These are phyloP conservation scores for Penicillium sp. DNA, from an alignment of 2,329 filamentous ascomycete species.

Conservation along the genomic window DNA sequence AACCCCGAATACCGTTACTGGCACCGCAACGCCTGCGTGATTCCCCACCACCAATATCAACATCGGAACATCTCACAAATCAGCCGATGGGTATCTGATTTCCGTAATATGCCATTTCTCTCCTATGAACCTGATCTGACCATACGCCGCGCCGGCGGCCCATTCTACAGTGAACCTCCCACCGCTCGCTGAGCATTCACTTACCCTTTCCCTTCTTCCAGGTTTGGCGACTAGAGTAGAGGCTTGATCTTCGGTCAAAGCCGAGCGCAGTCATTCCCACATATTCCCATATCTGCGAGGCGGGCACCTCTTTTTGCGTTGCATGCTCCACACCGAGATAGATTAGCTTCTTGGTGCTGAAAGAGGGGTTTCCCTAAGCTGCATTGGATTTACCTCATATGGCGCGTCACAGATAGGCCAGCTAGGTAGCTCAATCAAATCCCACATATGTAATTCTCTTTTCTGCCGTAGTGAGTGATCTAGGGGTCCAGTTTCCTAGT, in stretches of 20 bases:
- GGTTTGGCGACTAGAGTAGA: slow-evolving; percentile 10
- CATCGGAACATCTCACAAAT: not conserved
- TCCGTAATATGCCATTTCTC: slow-evolving; percentile 17
- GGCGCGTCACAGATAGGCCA: slow-evolving; percentile 16
- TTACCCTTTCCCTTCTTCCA: slow-evolving; percentile 17
- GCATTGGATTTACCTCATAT: slow-evolving; percentile 9
- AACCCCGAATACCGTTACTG: slow-evolving; percentile 27
- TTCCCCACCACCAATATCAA: slow-evolving; percentile 18
- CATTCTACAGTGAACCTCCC: slow-evolving; percentile 12
- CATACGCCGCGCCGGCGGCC: not conserved
- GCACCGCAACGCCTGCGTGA: slow-evolving; percentile 33
- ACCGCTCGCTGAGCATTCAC: slow-evolving; percentile 24
- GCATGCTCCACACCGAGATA: slow-evolving; percentile 10
- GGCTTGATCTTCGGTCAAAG: slow-evolving; percentile 6
- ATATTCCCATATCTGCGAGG: slow-evolving; percentile 6
- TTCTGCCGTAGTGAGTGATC: no score
- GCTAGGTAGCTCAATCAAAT: slow-evolving; percentile 13
- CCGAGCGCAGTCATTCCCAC: slow-evolving; percentile 5
- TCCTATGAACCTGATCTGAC: slow-evolving; percentile 2
- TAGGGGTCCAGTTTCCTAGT: no score
- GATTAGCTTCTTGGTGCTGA: slow-evolving; percentile 5
- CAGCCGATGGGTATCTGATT: slow-evolving; percentile 17
- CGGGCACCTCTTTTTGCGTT: slow-evolving; percentile 4
- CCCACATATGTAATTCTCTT: no score
- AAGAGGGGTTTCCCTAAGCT: not conserved